Percentiles rank a stretch among this genome's conserved stretches.
Evolutionary conservation across 371 early-diverging fungal genomes (phyloP).

Genomic region (Apophysomyces ossiformis): DNA sequence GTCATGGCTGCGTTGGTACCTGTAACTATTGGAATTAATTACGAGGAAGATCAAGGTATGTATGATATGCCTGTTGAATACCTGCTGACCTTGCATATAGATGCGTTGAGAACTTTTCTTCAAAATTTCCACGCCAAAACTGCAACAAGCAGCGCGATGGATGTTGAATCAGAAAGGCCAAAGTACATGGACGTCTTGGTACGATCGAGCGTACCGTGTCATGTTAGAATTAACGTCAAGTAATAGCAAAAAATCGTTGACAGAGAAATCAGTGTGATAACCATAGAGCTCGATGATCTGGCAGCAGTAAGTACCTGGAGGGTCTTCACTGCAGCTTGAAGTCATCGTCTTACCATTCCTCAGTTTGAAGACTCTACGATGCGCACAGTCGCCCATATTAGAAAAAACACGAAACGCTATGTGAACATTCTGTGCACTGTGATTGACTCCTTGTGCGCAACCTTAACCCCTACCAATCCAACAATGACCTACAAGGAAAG

Average conservation of each 20-base stretch:
- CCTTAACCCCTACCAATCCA: slow-evolving; percentile 68
- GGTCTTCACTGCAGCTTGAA: background rate
- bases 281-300: slow-evolving; percentile 68
- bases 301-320: slow-evolving; percentile 40
- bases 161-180: slow-evolving; percentile 20
- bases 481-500: slow-evolving; percentile 75
- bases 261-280: slow-evolving; percentile 57
- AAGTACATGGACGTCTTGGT: slow-evolving; percentile 47
- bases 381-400: slow-evolving; percentile 65
- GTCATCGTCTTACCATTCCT: background rate
- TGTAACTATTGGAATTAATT: slow-evolving; percentile 32
- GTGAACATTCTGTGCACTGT: slow-evolving; percentile 76
- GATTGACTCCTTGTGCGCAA: slow-evolving; percentile 46
- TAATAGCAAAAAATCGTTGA: slow-evolving; percentile 66
- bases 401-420: slow-evolving; percentile 86
- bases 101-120: slow-evolving; percentile 31
- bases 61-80: no score
- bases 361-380: slow-evolving; percentile 40
- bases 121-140: slow-evolving; percentile 29
- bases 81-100: slow-evolving; percentile 19
- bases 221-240: background rate
- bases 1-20: slow-evolving; percentile 48
- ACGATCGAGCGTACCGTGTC: slow-evolving; percentile 1
- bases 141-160: slow-evolving; percentile 28
- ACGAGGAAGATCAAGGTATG: slow-evolving; percentile 45